Percentiles rank a stretch among this genome's conserved stretches.
phyloP scores from a whole-genome alignment of 148 eudicot species.

The Rhododendron mucronatum region DNA sequence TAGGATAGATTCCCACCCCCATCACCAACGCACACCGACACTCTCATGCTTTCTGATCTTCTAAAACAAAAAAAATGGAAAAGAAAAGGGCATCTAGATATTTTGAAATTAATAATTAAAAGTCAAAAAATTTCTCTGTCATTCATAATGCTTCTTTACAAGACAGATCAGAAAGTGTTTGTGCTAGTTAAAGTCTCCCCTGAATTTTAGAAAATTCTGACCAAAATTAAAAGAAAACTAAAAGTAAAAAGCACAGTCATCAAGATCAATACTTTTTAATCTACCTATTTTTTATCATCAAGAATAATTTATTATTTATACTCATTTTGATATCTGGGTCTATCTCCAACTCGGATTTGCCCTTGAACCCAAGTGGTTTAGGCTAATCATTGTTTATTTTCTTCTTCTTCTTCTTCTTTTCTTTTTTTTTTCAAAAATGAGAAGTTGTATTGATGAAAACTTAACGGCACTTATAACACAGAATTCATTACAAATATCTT shows the following conservation, averaged over 20 bases:
- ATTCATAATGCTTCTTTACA: neutral
- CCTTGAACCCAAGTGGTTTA: neutral
- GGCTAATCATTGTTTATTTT: neutral
- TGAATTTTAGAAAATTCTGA: neutral
- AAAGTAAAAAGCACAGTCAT: neutral
- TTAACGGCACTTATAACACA: too few species aligned
- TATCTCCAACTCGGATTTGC: neutral
- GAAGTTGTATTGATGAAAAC: too few species aligned
- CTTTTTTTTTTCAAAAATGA: too few species aligned
- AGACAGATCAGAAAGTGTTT: neutral
- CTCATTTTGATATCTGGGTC: neutral
- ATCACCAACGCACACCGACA: neutral
- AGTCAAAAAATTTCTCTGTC: neutral
- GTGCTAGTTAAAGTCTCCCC: neutral
- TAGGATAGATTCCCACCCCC: neutral
- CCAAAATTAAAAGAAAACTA: neutral
- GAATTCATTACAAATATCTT: too few species aligned
- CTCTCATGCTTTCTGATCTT: neutral
- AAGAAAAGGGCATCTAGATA: neutral
- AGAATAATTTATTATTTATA: neutral
- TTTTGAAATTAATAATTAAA: neutral
- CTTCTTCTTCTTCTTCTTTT: too few species aligned
- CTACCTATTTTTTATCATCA: neutral
- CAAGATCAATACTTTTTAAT: neutral
- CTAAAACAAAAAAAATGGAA: neutral